These are phyloP conservation scores for Sungouiella blattae DNA, from an alignment of 805 yeast genomes.

Conservation along the genomic window DNA sequence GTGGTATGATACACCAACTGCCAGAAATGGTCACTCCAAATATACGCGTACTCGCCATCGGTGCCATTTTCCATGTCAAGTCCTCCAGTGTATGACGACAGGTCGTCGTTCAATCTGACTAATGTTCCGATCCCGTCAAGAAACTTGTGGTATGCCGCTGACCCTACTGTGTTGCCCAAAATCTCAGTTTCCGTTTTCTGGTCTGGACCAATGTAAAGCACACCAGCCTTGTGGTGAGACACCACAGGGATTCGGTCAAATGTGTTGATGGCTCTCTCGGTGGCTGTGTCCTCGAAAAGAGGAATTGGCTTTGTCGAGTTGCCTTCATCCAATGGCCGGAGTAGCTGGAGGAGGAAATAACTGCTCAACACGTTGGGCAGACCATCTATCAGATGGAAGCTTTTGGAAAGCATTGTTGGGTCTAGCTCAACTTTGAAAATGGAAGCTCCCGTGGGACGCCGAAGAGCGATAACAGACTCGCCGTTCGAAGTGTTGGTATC, in stretches of 20 bases:
- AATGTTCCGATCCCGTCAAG: slow-evolving; percentile 56
- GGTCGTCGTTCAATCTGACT: slow-evolving; percentile 51
- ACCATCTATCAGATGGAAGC: no score
- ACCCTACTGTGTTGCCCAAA: slow-evolving; percentile 61
- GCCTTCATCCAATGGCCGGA: slow-evolving; percentile 39
- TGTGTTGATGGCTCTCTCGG: slow-evolving; percentile 49
- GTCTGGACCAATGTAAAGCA: slow-evolving; percentile 67
- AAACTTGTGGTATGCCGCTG: slow-evolving; percentile 58
- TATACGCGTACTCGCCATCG: slow-evolving; percentile 74
- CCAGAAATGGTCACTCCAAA: slow-evolving; percentile 66
- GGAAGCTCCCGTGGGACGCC: slow-evolving; percentile 67
- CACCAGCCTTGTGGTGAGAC: slow-evolving; percentile 74
- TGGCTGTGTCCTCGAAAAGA: slow-evolving; percentile 46
- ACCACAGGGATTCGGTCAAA: slow-evolving; percentile 77
- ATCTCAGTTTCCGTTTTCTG: slow-evolving; percentile 65
- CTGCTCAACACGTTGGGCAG: slow-evolving; percentile 28
- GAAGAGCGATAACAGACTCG: slow-evolving; percentile 44
- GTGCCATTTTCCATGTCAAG: slow-evolving; percentile 63
- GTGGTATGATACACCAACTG: slow-evolving; percentile 78
- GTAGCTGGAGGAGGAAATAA: slow-evolving; percentile 49
- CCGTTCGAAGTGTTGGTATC: slow-evolving; percentile 53
- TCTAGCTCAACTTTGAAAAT: slow-evolving; percentile 45
- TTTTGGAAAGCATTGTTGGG: slow-evolving; percentile 12
- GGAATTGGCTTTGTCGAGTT: slow-evolving; percentile 43
- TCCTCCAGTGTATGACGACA: slow-evolving; percentile 68